A percentile compares a stretch with the other conserved stretches of the same genome.
Evolutionary conservation across 2,329 filamentous ascomycete species (phyloP).

Genomic region (Fusarium subtropicale): DNA sequence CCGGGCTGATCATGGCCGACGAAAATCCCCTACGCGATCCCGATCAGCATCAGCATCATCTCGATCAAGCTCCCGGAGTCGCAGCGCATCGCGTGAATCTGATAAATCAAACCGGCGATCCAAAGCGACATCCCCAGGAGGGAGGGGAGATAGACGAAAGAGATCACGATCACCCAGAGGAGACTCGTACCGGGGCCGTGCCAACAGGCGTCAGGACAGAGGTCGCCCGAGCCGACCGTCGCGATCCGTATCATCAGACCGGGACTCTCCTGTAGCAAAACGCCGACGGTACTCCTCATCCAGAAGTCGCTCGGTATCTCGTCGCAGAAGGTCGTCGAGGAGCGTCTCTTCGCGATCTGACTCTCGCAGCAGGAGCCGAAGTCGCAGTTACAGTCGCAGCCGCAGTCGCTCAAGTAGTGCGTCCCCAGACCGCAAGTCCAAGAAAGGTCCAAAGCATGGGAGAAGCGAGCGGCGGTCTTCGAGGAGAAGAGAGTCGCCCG

Average conservation of each 20-base stretch:
- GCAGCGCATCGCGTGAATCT: constrained; percentile 48
- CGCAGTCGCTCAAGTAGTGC: constrained; percentile 35
- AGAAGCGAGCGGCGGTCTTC: constrained; percentile 21
- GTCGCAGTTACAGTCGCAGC: constrained; percentile 33
- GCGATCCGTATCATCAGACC: constrained; percentile 53
- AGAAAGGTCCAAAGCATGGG: constrained; percentile 18
- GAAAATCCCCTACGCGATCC: constrained; percentile 50
- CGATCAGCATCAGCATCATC: constrained; percentile 50
- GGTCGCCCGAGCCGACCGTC: constrained; percentile 46
- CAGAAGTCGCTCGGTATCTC: constrained; percentile 59
- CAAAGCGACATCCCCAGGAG: constrained; percentile 51
- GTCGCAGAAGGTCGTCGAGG: constrained; percentile 53
- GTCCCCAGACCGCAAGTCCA: constrained; percentile 37
- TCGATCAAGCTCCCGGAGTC: constrained; percentile 52
- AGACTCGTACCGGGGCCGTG: constrained; percentile 46
- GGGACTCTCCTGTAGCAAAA: constrained; percentile 60
- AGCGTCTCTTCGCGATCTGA: constrained; percentile 56
- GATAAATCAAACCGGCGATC: constrained; percentile 51
- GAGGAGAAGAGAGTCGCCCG: constrained; percentile 34
- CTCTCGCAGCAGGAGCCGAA: constrained; percentile 47
- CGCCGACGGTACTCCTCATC: constrained; percentile 63
- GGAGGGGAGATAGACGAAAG: constrained; percentile 52
- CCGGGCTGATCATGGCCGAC: constrained; percentile 56
- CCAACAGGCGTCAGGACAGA: constrained; percentile 39
- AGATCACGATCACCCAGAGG: constrained; percentile 55